Conservation (phyloP, 306 rosid species). For the Sophora flavescens region DNA sequence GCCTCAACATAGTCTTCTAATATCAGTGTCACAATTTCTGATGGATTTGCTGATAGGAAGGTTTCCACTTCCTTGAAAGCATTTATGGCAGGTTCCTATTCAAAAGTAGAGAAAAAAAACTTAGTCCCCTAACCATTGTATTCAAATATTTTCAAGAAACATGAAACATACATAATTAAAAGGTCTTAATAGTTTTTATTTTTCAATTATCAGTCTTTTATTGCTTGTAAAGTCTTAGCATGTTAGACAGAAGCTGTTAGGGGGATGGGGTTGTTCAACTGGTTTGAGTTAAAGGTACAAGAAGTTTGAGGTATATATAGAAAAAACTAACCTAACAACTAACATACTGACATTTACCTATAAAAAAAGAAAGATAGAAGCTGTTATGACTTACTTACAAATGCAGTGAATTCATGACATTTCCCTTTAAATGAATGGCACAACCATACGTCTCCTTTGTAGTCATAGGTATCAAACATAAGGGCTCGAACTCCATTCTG, state of each 20-base stretch:
- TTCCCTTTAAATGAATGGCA: conserved; percentile 79
- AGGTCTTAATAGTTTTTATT: background rate
- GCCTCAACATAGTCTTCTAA: conserved; percentile 57
- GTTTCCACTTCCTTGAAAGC: conserved; percentile 51
- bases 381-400: conserved; percentile 45
- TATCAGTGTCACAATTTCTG: conserved; percentile 57
- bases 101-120: background rate
- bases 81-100: conserved; percentile 53
- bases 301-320: too few relatives aligned
- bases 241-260: too few relatives aligned
- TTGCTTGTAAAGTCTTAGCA: background rate
- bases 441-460: conserved; percentile 71
- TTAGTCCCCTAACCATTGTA: conserved; percentile 14
- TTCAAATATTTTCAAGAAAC: background rate
- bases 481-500: conserved; percentile 79
- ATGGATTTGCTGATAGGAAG: conserved; percentile 50
- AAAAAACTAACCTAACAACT: too few relatives aligned
- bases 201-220: background rate
- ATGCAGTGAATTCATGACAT: conserved; percentile 59
- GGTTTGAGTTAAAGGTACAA: too few relatives aligned
- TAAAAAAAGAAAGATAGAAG: background rate
- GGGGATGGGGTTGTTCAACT: too few relatives aligned
- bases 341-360: too few relatives aligned
- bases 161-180: background rate
- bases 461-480: conserved; percentile 82